Evolutionary conservation across 2,329 filamentous ascomycete species (phyloP).

Genomic region (Colletotrichum tabaci): DNA sequence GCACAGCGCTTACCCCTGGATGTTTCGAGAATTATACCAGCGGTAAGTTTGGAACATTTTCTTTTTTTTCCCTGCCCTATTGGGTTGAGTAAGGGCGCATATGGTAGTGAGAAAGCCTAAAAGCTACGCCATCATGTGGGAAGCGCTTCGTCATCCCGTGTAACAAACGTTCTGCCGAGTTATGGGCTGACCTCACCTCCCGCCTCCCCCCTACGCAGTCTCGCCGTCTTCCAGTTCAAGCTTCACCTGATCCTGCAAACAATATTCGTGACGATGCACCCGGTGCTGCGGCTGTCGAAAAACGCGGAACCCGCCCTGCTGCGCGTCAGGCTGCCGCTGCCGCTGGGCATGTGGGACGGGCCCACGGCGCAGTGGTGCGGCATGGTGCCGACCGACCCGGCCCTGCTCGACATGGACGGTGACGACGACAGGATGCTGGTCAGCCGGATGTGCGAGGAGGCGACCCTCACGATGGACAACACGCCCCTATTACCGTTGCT

Average conservation of each 20-base stretch:
- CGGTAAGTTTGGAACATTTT: constrained; percentile 6
- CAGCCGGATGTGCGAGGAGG: constrained; percentile 32
- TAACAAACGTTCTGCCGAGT: neutral
- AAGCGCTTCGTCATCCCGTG: neutral
- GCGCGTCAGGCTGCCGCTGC: constrained; percentile 20
- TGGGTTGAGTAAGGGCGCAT: too few relatives aligned
- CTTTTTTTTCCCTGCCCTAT: too few relatives aligned
- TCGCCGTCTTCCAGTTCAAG: constrained; percentile 37
- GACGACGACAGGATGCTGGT: constrained; percentile 5
- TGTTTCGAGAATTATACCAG: constrained; percentile 32
- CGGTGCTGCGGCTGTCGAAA: constrained; percentile 18
- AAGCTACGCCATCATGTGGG: neutral
- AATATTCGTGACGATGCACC: constrained; percentile 33
- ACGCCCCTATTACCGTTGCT: constrained; percentile 26
- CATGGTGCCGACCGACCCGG: constrained; percentile 20
- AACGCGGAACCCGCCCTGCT: constrained; percentile 33
- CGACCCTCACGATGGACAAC: constrained; percentile 24
- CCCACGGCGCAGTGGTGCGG: constrained; percentile 24
- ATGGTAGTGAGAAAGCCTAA: neutral
- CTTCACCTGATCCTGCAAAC: constrained; percentile 37
- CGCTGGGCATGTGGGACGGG: constrained; percentile 26
- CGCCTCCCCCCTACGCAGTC: neutral
- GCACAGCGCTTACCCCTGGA: constrained; percentile 5
- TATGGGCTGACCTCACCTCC: neutral
- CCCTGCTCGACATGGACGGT: neutral